Conservation (phyloP, 2,329 filamentous ascomycete genomes). For the Neobulgaria alba region DNA sequence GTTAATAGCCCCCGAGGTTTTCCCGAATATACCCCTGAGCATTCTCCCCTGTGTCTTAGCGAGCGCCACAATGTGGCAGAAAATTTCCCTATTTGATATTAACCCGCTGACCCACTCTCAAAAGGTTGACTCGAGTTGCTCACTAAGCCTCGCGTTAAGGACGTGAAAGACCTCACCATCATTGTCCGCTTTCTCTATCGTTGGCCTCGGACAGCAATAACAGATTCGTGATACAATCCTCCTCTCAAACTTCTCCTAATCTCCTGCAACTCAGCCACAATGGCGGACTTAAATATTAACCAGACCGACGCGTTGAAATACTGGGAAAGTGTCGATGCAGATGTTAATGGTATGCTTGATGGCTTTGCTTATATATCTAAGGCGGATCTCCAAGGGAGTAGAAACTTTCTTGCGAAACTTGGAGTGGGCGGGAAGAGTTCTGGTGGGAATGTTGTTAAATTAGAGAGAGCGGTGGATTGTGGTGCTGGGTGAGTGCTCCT, state of each 20-base stretch:
- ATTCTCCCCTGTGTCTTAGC: too few species aligned
- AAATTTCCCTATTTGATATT: too few species aligned
- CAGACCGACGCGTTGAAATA: constrained; percentile 31
- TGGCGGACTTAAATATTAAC: constrained; percentile 26
- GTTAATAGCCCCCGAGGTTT: too few species aligned
- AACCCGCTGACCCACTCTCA: too few species aligned
- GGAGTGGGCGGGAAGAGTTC: constrained; percentile 32
- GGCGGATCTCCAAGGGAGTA: constrained; percentile 62
- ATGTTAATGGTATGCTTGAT: constrained; percentile 71
- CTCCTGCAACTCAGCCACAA: too few species aligned
- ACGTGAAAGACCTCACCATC: constrained; percentile 2
- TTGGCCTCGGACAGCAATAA: too few species aligned
- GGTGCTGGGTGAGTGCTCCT: constrained; percentile 33
- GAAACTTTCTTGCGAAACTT: constrained; percentile 61
- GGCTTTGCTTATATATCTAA: constrained; percentile 60
- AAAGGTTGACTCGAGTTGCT: too few species aligned
- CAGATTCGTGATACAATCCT: too few species aligned
- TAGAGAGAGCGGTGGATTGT: constrained; percentile 31
- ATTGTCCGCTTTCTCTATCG: constrained; percentile 8
- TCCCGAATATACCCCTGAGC: too few species aligned
- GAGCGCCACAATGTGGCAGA: too few species aligned
- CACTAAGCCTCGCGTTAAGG: too few species aligned
- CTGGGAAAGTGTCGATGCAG: constrained; percentile 43
- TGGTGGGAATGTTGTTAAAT: constrained; percentile 24
- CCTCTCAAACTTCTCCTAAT: too few species aligned